These are phyloP conservation scores for Teratosphaeria epicoccoides DNA, from an alignment of 2,329 filamentous ascomycete genomes.

Conservation along the genomic window DNA sequence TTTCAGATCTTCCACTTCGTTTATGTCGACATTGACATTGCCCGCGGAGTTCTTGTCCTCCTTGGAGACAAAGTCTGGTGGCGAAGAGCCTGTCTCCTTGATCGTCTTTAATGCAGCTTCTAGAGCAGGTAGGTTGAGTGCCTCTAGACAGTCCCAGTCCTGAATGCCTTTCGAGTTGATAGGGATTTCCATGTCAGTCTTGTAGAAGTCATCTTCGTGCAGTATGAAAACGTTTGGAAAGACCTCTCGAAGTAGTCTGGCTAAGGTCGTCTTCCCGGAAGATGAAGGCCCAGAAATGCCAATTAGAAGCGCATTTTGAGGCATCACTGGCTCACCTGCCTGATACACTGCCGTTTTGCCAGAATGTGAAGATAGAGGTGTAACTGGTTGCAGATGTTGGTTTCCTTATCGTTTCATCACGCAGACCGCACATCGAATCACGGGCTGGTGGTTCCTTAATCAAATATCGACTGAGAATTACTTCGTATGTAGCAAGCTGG, in stretches of 20 bases:
- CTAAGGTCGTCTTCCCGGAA: slow-evolving; percentile 89
- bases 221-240: slow-evolving; percentile 67
- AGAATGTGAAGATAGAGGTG: not conserved
- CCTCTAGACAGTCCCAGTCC: slow-evolving; percentile 86
- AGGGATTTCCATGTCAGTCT: slow-evolving; percentile 58
- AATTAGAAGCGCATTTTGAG: slow-evolving; percentile 47
- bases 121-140: slow-evolving; percentile 63
- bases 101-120: slow-evolving; percentile 59
- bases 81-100: slow-evolving; percentile 53
- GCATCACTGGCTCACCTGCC: not conserved
- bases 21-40: slow-evolving; percentile 30
- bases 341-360: not conserved
- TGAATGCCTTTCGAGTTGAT: slow-evolving; percentile 45
- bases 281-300: slow-evolving; percentile 84
- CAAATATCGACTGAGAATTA: no score
- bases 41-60: slow-evolving; percentile 47
- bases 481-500: no score
- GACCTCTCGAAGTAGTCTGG: slow-evolving; percentile 70
- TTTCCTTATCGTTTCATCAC: not conserved
- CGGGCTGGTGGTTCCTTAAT: no score
- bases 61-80: slow-evolving; percentile 42
- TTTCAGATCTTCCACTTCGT: slow-evolving; percentile 21
- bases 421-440: not conserved
- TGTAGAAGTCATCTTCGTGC: slow-evolving; percentile 95
- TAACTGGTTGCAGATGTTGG: not conserved